phyloP scores from a whole-genome alignment of 1,284 basidiomycete species.

The Microbotryum intermedium region DNA sequence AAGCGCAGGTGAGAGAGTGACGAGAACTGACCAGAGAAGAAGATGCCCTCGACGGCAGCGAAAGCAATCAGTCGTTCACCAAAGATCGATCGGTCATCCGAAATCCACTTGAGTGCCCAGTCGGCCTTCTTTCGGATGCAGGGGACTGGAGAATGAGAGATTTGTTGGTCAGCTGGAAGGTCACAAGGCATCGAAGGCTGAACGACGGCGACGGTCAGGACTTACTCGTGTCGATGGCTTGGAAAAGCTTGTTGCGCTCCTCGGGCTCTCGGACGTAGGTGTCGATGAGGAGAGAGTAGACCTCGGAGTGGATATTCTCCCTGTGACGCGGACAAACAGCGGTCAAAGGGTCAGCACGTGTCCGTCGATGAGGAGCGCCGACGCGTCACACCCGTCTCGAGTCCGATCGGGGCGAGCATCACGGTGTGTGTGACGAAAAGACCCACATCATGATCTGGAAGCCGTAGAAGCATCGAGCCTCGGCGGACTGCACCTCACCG shows the following conservation, averaged over 20 bases:
- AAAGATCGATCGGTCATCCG: constrained; percentile 41
- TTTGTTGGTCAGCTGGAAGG: not conserved
- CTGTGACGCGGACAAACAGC: constrained; percentile 1
- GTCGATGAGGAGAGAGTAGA: constrained; percentile 51
- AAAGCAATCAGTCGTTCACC: constrained; percentile 44
- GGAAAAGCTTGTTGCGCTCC: constrained; percentile 48
- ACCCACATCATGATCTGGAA: constrained; percentile 46
- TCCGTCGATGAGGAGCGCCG: no score
- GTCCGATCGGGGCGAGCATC: not conserved
- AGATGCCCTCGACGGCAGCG: constrained; percentile 46
- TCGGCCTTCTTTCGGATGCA: constrained; percentile 36
- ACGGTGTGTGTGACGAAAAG: not conserved
- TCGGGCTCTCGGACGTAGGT: constrained; percentile 49
- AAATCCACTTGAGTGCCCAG: constrained; percentile 44
- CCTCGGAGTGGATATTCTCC: constrained; percentile 52
- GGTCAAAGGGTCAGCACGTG: not conserved
- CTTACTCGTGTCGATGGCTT: constrained; percentile 48
- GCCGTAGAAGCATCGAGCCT: constrained; percentile 45
- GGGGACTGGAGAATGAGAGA: constrained; percentile 20
- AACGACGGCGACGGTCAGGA: not conserved
- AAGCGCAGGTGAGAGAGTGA: not conserved
- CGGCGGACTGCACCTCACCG: constrained; percentile 43
- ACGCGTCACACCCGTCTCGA: not conserved
- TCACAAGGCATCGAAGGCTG: not conserved
- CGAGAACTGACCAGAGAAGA: constrained; percentile 39